These are phyloP conservation scores for Chamaecrista fasciculata DNA, from an alignment of 306 rosid species.

Conservation along the genomic window DNA sequence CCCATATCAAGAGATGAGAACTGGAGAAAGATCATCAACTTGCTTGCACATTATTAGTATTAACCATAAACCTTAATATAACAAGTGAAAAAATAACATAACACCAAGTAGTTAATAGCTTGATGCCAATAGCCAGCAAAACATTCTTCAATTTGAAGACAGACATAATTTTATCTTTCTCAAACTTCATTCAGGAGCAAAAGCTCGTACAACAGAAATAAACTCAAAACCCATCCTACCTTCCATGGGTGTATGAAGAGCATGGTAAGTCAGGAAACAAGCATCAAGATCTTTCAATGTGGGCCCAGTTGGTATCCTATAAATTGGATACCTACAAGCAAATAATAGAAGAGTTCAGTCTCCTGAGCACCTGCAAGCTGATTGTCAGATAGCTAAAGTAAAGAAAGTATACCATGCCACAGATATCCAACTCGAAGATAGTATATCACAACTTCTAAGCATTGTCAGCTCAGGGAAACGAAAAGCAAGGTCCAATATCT, in stretches of 20 bases:
- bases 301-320: slow-evolving; percentile 93
- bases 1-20: neutral
- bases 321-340: slow-evolving; percentile 84
- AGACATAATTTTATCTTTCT: neutral
- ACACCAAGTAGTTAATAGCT: neutral
- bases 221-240: slow-evolving; percentile 42
- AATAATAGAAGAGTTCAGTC: slow-evolving; percentile 24
- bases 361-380: neutral
- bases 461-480: slow-evolving; percentile 63
- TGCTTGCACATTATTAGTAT: neutral
- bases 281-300: slow-evolving; percentile 90
- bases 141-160: neutral
- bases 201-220: slow-evolving; percentile 1
- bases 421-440: slow-evolving; percentile 81
- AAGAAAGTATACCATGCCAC: slow-evolving; percentile 76
- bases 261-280: slow-evolving; percentile 84
- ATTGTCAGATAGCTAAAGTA: slow-evolving; percentile 22
- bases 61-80: neutral
- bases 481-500: slow-evolving; percentile 74
- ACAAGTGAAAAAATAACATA: neutral
- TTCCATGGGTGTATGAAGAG: slow-evolving; percentile 54
- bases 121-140: slow-evolving; percentile 17
- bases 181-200: neutral
- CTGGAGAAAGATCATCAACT: neutral
- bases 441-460: slow-evolving; percentile 79